Evolutionary conservation across 169 alveolate species (phyloP).

Genomic region (Plasmodium berghei): DNA sequence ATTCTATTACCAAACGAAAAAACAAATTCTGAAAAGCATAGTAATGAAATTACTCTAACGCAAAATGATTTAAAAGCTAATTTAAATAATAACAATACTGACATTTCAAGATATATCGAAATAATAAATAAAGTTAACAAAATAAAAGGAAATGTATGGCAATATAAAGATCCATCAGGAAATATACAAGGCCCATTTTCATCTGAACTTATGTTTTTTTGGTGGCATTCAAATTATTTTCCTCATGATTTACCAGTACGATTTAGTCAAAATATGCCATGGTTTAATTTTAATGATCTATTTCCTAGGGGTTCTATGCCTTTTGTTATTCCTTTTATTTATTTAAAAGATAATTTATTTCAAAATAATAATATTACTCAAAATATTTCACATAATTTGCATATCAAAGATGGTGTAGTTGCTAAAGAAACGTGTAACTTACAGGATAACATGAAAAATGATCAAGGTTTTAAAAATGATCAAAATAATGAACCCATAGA

Average conservation of each 20-base stretch:
- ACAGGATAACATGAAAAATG: not conserved
- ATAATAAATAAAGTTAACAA: constrained; percentile 46
- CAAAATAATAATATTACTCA: not conserved
- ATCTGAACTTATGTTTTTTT: constrained; percentile 84
- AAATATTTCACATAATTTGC: not conserved
- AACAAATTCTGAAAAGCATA: no score
- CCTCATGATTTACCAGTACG: constrained; percentile 82
- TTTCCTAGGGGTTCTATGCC: constrained; percentile 80
- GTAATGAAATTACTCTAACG: no score
- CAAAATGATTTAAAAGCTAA: no score
- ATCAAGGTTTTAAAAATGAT: constrained; percentile 1
- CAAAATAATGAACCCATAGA: not conserved
- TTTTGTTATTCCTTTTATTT: constrained; percentile 77
- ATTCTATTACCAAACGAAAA: no score
- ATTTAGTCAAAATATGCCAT: constrained; percentile 82
- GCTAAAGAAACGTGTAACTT: no score
- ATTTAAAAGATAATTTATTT: constrained; percentile 15
- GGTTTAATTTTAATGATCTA: constrained; percentile 83
- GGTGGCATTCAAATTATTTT: constrained; percentile 85
- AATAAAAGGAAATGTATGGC: constrained; percentile 80
- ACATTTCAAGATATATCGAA: constrained; percentile 3
- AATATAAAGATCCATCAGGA: constrained; percentile 86
- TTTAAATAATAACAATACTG: not conserved
- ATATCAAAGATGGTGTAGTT: no score
- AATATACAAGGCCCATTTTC: constrained; percentile 86